A percentile compares a stretch with the other conserved stretches of the same genome.
These are phyloP conservation scores for Trichopus zeylanicus DNA, from an alignment of 116 monocot species.

Conservation along the genomic window DNA sequence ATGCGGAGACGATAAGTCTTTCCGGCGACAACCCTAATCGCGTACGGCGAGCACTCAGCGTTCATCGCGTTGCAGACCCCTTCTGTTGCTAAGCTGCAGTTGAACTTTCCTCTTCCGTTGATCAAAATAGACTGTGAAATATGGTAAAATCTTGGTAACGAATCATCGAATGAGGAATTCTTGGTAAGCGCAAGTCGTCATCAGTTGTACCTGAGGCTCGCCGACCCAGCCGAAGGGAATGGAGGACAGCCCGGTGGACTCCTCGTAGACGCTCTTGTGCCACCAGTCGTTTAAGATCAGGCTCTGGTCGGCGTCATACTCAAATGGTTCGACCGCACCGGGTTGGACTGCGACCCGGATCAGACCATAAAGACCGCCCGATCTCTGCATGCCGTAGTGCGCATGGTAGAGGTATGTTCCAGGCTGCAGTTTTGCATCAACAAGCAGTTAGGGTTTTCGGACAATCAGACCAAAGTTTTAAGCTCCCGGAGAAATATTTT, in stretches of 20 bases:
- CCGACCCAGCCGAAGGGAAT: slow-evolving; percentile 43
- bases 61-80: slow-evolving; percentile 30
- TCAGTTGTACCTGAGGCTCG: slow-evolving; percentile 53
- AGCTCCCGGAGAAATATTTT: no score
- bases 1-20: slow-evolving; percentile 71
- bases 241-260: slow-evolving; percentile 41
- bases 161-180: background rate
- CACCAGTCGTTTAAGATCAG: slow-evolving; percentile 83
- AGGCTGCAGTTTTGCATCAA: slow-evolving; percentile 21
- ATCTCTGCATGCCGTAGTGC: slow-evolving; percentile 85
- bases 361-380: slow-evolving; percentile 55
- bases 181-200: background rate
- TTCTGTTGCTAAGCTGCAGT: slow-evolving; percentile 31
- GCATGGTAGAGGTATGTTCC: slow-evolving; percentile 87
- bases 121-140: slow-evolving; percentile 61
- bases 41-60: slow-evolving; percentile 42
- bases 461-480: no score
- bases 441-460: background rate
- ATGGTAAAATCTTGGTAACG: background rate
- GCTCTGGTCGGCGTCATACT: slow-evolving; percentile 54
- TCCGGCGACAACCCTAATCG: slow-evolving; percentile 40
- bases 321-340: slow-evolving; percentile 45
- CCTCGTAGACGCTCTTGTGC: slow-evolving; percentile 69
- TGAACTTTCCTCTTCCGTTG: slow-evolving; percentile 61
- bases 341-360: slow-evolving; percentile 40